These are phyloP conservation scores for Penicillium rolfsii DNA, from an alignment of 2,329 filamentous ascomycete genomes.

Conservation along the genomic window DNA sequence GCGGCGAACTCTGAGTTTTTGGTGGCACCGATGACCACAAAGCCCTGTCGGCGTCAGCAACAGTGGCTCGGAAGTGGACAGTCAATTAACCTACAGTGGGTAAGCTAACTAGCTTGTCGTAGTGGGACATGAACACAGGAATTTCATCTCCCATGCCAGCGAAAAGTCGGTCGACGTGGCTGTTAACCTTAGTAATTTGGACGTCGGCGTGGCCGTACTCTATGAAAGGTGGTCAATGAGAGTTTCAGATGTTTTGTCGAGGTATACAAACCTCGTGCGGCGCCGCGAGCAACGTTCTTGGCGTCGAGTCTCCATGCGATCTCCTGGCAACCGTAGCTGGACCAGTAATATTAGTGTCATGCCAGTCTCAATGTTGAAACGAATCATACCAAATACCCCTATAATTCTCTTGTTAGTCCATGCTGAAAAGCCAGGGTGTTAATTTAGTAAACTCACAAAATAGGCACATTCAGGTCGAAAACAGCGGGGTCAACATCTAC, in stretches of 20 bases:
- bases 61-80: not conserved
- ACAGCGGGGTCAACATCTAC: conserved; percentile 74
- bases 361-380: not conserved
- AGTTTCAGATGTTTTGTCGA: not conserved
- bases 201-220: conserved; percentile 75
- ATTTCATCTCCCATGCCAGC: conserved; percentile 70
- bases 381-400: conserved; percentile 26
- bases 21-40: conserved; percentile 74
- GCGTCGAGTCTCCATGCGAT: conserved; percentile 70
- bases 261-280: conserved; percentile 50
- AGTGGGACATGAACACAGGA: conserved; percentile 84
- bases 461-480: conserved; percentile 72
- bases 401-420: conserved; percentile 32
- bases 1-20: conserved; percentile 77
- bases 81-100: conserved; percentile 50
- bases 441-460: conserved; percentile 54
- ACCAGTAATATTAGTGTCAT: conserved; percentile 49
- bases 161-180: conserved; percentile 77
- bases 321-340: conserved; percentile 66
- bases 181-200: conserved; percentile 59
- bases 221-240: conserved; percentile 6
- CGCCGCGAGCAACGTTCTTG: conserved; percentile 69
- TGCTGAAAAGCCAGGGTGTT: conserved; percentile 64
- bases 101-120: conserved; percentile 77
- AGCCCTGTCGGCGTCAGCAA: conserved; percentile 52